phyloP scores from a whole-genome alignment of 768 basidiomycete species.

The Amanita phalloides region DNA sequence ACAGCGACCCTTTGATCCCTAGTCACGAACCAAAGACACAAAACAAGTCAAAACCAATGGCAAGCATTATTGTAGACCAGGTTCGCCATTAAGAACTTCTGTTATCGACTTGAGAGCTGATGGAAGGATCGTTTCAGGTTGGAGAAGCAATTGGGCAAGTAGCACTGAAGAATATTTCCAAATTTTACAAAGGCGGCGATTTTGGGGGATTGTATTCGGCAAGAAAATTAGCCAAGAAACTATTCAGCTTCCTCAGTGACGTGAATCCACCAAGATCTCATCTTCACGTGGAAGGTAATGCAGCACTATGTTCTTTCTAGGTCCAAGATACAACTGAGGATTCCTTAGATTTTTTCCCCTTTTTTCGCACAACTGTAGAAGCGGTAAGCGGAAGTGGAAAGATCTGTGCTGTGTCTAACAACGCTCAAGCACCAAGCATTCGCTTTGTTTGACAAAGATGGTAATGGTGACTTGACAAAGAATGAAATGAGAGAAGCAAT shows the following conservation, averaged over 20 bases:
- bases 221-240: slow-evolving; percentile 52
- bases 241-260: slow-evolving; percentile 52
- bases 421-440: slow-evolving; percentile 51
- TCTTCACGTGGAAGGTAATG: slow-evolving; percentile 55
- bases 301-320: background rate
- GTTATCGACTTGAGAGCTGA: background rate
- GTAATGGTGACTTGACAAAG: slow-evolving; percentile 73
- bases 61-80: slow-evolving; percentile 63
- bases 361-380: slow-evolving; percentile 61
- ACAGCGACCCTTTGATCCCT: slow-evolving; percentile 1
- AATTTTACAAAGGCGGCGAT: slow-evolving; percentile 36
- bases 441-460: slow-evolving; percentile 65
- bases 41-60: slow-evolving; percentile 39
- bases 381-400: slow-evolving; percentile 33
- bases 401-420: slow-evolving; percentile 5
- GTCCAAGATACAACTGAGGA: slow-evolving; percentile 1
- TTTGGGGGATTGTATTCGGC: slow-evolving; percentile 45
- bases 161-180: slow-evolving; percentile 50
- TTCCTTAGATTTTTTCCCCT: slow-evolving; percentile 60
- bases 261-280: slow-evolving; percentile 49
- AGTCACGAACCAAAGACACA: slow-evolving; percentile 19
- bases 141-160: slow-evolving; percentile 62
- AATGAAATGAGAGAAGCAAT: slow-evolving; percentile 78
- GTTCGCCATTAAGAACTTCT: slow-evolving; percentile 16
- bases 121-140: slow-evolving; percentile 18